These are phyloP conservation scores for Gentiana dahurica DNA, from an alignment of 257 asterid genomes.

Conservation along the genomic window DNA sequence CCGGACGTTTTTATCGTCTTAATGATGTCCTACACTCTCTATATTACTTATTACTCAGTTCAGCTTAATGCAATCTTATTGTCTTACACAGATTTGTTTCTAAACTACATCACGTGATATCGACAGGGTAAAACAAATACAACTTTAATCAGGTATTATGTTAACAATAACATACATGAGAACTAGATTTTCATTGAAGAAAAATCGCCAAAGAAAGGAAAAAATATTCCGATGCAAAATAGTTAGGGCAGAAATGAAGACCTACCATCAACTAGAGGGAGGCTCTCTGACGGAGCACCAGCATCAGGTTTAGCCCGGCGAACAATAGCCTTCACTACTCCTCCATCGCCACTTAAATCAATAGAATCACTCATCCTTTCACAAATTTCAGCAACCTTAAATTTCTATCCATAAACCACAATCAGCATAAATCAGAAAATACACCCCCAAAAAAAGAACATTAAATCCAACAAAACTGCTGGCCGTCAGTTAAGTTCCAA, in stretches of 20 bases:
- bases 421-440: background rate
- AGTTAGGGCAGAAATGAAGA: background rate
- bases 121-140: too few relatives aligned
- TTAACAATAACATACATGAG: too few relatives aligned
- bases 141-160: too few relatives aligned
- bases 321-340: constrained; percentile 66
- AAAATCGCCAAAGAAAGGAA: constrained; percentile 1
- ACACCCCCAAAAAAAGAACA: background rate
- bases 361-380: constrained; percentile 50
- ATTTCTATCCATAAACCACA: too few relatives aligned
- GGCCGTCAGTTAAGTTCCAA: background rate
- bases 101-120: too few relatives aligned
- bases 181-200: background rate
- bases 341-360: constrained; percentile 97
- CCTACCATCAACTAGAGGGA: constrained; percentile 90
- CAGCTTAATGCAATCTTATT: too few relatives aligned
- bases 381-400: constrained; percentile 23
- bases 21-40: too few relatives aligned
- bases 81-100: too few relatives aligned
- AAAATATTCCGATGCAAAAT: background rate
- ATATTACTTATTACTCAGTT: too few relatives aligned
- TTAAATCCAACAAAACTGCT: too few relatives aligned
- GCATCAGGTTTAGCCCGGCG: constrained; percentile 77
- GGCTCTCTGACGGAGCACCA: constrained; percentile 66
- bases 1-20: too few relatives aligned